Conservation (phyloP, 108 stramenopile species). For the Nannochloropsis granulata region DNA sequence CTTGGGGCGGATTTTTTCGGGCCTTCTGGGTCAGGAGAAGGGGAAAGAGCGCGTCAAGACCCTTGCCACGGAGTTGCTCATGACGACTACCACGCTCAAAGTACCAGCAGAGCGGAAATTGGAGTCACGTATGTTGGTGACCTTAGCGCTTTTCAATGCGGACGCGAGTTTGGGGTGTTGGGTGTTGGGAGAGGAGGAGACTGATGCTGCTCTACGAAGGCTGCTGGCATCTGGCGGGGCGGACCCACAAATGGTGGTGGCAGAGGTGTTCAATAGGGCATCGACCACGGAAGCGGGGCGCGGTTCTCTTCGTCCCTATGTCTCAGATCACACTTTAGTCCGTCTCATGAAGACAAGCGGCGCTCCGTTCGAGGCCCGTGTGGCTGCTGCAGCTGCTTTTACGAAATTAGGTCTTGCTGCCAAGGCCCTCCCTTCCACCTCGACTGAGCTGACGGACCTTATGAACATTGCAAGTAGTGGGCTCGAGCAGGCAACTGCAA, state of each 20-base stretch:
- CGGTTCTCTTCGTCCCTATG: neutral
- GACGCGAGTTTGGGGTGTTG: neutral
- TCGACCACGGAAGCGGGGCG: neutral
- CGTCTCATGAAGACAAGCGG: neutral
- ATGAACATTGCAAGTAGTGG: neutral
- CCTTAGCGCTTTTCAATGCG: neutral
- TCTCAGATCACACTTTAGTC: neutral
- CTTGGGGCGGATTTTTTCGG: neutral
- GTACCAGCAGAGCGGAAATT: neutral
- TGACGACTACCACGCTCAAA: neutral
- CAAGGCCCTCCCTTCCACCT: neutral
- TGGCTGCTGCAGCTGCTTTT: neutral
- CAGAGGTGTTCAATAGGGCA: neutral
- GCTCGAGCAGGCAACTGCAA: neutral
- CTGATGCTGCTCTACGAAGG: neutral
- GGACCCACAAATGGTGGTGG: neutral
- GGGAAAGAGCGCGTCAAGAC: no score
- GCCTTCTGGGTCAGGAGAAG: neutral
- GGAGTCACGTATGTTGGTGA: neutral
- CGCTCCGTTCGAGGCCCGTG: neutral
- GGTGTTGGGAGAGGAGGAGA: neutral
- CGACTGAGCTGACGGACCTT: neutral
- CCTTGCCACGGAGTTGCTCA: no score
- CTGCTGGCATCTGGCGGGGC: neutral
- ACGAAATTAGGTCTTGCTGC: neutral